phyloP scores from a whole-genome alignment of 2,329 filamentous ascomycete species.

The Colletotrichum salicis region DNA sequence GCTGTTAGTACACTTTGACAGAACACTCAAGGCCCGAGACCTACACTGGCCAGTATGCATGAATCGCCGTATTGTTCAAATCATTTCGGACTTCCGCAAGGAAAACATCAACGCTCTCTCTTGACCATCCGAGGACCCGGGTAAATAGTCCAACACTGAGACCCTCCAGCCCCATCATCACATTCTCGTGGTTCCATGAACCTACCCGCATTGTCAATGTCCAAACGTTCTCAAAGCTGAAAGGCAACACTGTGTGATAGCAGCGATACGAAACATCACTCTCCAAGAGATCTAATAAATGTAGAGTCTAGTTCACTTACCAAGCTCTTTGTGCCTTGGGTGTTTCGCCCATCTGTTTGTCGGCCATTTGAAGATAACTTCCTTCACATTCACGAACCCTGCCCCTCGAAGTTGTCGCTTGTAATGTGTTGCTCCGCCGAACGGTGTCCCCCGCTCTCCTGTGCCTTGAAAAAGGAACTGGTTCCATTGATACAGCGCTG shows the following conservation, averaged over 20 bases:
- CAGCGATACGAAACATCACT: neutral
- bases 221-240: no score
- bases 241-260: neutral
- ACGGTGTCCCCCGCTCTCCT: conserved; percentile 42
- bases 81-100: conserved; percentile 41
- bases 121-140: conserved; percentile 40
- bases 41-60: conserved; percentile 38
- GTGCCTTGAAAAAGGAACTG: conserved; percentile 7
- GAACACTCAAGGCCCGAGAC: neutral
- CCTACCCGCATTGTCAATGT: conserved; percentile 29
- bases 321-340: conserved; percentile 57
- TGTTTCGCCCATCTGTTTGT: conserved; percentile 60
- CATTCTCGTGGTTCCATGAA: conserved; percentile 36
- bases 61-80: conserved; percentile 40
- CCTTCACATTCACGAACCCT: conserved; percentile 60
- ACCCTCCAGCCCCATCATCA: conserved; percentile 40
- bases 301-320: conserved; percentile 33
- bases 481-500: conserved; percentile 18
- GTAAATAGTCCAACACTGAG: conserved; percentile 43
- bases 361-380: conserved; percentile 57
- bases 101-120: conserved; percentile 39
- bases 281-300: no score
- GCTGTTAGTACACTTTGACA: neutral
- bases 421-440: conserved; percentile 43
- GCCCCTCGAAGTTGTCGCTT: conserved; percentile 54